phyloP scores from a whole-genome alignment of 495 filamentous ascomycete genomes.

The Penicillium simplicissimum region DNA sequence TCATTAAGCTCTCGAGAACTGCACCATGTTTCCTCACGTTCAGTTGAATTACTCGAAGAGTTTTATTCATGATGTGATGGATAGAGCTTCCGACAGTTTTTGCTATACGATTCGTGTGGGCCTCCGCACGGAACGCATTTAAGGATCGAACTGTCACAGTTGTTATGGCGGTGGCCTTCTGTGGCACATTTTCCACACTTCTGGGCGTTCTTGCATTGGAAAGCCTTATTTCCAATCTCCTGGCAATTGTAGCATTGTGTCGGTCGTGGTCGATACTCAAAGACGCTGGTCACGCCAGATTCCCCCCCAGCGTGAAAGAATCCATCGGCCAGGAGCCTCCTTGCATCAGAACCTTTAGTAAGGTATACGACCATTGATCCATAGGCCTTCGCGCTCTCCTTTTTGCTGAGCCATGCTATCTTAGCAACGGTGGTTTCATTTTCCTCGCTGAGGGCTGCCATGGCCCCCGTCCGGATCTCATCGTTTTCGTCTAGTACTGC shows the following conservation, averaged over 20 bases:
- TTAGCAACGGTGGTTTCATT: conserved; percentile 25
- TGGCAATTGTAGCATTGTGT: conserved; percentile 32
- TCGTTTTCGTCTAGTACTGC: conserved; percentile 28
- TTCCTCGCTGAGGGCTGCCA: conserved; percentile 22
- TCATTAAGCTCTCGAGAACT: conserved; percentile 33
- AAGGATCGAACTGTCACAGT: conserved; percentile 11
- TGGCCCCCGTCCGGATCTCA: conserved; percentile 14
- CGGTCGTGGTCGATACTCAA: conserved; percentile 29
- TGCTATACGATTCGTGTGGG: conserved; percentile 24
- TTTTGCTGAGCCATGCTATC: conserved; percentile 36
- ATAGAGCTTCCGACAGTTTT: conserved; percentile 31
- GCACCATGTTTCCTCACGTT: conserved; percentile 33
- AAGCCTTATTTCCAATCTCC: conserved; percentile 20
- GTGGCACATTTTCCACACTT: conserved; percentile 30
- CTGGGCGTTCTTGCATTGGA: conserved; percentile 27
- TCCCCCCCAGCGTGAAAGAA: conserved; percentile 31
- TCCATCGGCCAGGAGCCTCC: conserved; percentile 28
- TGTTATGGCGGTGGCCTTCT: conserved; percentile 29
- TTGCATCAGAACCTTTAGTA: conserved; percentile 30
- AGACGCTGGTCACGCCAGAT: conserved; percentile 29
- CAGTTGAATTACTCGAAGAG: conserved; percentile 29
- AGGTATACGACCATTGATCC: conserved; percentile 38
- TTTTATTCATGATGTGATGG: conserved; percentile 29
- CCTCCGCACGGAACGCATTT: conserved; percentile 3
- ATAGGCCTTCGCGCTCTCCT: conserved; percentile 31